Evolutionary conservation across 495 filamentous ascomycete species (phyloP), one percentile per base, ranked within the genome.

Genomic region (Penicillium taxi): DNA sequence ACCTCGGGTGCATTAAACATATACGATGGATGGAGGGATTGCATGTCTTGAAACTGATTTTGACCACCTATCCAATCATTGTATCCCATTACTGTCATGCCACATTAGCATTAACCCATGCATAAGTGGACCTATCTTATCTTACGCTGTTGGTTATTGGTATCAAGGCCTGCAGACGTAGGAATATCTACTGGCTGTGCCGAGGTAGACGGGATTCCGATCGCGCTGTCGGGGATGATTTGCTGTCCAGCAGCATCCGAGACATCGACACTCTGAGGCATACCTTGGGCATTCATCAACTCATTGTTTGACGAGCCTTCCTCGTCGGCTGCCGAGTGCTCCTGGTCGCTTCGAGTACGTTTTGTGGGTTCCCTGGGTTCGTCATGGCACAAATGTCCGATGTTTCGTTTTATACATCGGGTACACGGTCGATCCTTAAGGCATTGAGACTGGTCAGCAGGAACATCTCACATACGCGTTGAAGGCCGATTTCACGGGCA

Each of bases 311-410:
- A 64, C 38, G 72, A 63, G 37, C 57, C 69, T 45, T 73, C 70
- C 31, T 84, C 80, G 50, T 76, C 75, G 37, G 67, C 72, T 12
- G 68, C 59, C 26, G 74, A 74, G 38, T 75, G 68, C 20, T 74
- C 82, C 35, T 72, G 67, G 48, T 83, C 81, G 50, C 70, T 74
- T 59, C 87, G 90, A 42, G 80, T 73, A 47, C 77, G 84, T 56
- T 94, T 94, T 26, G 64, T 50, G 40, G 75, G 63, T 58, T 90
- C 84, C 63, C 93, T 80, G 40, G 88, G 88, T 64, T 96, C 91
- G 59, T 99, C 91, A 67, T 96, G 91, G 66, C 91, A 99, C 39
- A 99, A 70, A 72, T 96, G 91, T 48, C 90, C 91, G 60, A 99
- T 99, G 70, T 94, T 94, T 53, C 91, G 83, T 64, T 96, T 96